phyloP scores from a whole-genome alignment of 805 yeast species.

The Candida sonorensis region DNA sequence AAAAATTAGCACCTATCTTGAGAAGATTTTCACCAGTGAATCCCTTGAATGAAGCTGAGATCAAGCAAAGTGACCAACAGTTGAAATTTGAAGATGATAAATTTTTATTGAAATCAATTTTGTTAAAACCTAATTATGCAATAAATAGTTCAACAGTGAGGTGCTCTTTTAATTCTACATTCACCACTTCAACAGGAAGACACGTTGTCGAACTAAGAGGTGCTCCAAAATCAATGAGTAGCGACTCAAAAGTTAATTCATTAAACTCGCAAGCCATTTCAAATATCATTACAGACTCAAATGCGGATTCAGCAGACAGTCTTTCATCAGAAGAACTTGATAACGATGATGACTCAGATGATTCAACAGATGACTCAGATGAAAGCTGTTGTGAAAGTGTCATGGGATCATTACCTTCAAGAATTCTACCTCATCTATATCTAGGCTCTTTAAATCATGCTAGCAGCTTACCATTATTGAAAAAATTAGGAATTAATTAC shows the following conservation, averaged over 20 bases:
- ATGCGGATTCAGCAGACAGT: conserved; percentile 1
- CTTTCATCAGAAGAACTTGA: too few species aligned
- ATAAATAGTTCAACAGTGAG: conserved; percentile 3
- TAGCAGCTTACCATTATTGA: conserved; percentile 54
- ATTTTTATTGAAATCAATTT: conserved; percentile 12
- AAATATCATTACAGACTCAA: too few species aligned
- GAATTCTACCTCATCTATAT: conserved; percentile 76
- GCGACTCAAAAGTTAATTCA: too few species aligned
- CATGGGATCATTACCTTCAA: conserved; percentile 73
- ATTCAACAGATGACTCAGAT: too few species aligned
- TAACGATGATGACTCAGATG: too few species aligned
- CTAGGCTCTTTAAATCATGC: conserved; percentile 85
- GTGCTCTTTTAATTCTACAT: conserved; percentile 13
- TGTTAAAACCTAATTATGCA: conserved; percentile 14
- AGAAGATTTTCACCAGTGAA: conserved; percentile 50
- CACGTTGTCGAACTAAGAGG: conserved; percentile 26
- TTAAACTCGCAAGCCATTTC: too few species aligned
- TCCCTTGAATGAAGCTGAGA: not conserved
- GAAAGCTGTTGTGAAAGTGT: conserved; percentile 29
- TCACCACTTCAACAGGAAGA: conserved; percentile 22
- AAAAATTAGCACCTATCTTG: conserved; percentile 57
- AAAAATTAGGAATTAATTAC: conserved; percentile 59
- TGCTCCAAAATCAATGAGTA: too few species aligned
- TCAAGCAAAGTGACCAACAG: conserved; percentile 1
- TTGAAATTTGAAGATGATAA: conserved; percentile 17